Base-by-base conservation (phyloP, 257 asterid species). In the Solanum paucissectum region DNA sequence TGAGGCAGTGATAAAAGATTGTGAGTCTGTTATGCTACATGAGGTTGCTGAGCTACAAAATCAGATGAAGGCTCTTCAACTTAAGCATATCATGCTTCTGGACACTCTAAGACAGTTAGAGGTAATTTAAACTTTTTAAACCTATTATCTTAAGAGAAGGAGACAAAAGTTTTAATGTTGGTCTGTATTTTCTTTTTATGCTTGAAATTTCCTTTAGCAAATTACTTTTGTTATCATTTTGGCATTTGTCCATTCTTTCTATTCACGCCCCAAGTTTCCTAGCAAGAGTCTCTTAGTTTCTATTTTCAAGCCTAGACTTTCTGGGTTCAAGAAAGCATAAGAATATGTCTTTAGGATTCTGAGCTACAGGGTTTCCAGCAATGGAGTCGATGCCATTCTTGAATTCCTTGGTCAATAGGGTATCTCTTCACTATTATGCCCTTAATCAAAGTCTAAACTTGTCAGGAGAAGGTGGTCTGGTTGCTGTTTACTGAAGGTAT, bases 31-130 rank as follows among this genome's bases (percentile, higher is more conserved):
- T 73, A 92, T 96, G 96, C 90, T 95, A 29, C 88, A 91, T 88
- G 99, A 97, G 90, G 88, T 97, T 83, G 88, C 94, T 84, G 98
- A 92, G 95, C 94, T 97, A 92, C 98, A 95, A 91, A 93, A 91
- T 88, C 98, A 94, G 87, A 90, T 95, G 92, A 95, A 91, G 92
- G 90, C 90, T 89, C 98, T 97, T 91, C 98, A 97, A 88, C 92
- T 90, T 87, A 97, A 97, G 90, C 99, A 97, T 90, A 90, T 97
- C 83, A 86, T 94, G 94, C 91, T 97, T 88, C 94, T 97, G 83
- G 99, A 96, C 89, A 95, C 98, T 81, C 89, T 97, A 89, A 93
- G 99, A 88, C 96, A 96, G 88, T 91, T 97, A 87, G 99, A 97
- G 99, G 99, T 95, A 89, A 83, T 29, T 42, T 34, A 20, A 36